A percentile compares a stretch with the other conserved stretches of the same genome.
phyloP scores from a whole-genome alignment of 805 yeast species.

The Hanseniaspora lindneri region DNA sequence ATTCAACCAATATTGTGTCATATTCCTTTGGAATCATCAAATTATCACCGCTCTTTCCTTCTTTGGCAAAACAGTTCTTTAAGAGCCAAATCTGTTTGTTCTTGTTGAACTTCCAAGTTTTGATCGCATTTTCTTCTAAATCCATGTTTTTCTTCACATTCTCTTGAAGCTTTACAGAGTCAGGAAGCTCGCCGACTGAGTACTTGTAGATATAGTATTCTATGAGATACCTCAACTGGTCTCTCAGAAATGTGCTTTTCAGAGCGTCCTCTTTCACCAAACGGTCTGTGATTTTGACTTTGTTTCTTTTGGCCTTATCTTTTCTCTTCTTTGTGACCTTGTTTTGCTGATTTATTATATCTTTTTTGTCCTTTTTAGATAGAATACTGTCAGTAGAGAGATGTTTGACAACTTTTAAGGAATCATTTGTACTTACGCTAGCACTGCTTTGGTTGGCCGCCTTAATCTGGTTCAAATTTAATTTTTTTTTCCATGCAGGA shows the following conservation, averaged over 20 bases:
- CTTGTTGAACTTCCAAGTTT: constrained; percentile 30
- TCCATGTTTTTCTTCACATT: constrained; percentile 22
- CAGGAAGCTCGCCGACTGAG: constrained; percentile 21
- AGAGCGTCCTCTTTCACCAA: constrained; percentile 15
- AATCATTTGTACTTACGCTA: constrained; percentile 20
- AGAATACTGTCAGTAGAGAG: constrained; percentile 26
- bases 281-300: constrained; percentile 19
- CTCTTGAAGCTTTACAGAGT: constrained; percentile 18
- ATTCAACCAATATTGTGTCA: constrained; percentile 24
- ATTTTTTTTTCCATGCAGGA: constrained; percentile 31
- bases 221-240: constrained; percentile 28
- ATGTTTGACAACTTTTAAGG: constrained; percentile 30
- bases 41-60: constrained; percentile 15
- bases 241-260: constrained; percentile 24
- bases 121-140: constrained; percentile 13
- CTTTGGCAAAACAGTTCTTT: constrained; percentile 23
- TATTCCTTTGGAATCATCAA: constrained; percentile 24
- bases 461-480: constrained; percentile 20
- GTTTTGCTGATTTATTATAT: constrained; percentile 17
- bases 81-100: constrained; percentile 30
- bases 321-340: constrained; percentile 17
- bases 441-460: constrained; percentile 14
- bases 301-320: constrained; percentile 25
- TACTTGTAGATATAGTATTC: constrained; percentile 26
- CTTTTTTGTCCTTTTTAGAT: constrained; percentile 26